Evolutionary conservation across 2,329 filamentous ascomycete genomes (phyloP), one percentile per base, ranked within the genome.

Genomic region (Hypoxylon rubiginosum): DNA sequence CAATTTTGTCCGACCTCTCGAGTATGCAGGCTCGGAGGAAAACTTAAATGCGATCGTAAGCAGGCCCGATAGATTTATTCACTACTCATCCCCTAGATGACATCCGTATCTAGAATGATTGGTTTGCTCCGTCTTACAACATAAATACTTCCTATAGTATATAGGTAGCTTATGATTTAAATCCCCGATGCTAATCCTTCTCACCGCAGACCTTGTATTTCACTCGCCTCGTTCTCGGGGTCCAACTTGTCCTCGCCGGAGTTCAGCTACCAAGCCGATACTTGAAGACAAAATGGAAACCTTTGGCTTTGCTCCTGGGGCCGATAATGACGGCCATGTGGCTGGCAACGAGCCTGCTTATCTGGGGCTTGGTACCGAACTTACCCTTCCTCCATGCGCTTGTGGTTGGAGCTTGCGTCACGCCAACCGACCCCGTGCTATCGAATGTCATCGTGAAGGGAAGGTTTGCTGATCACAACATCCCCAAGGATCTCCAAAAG

Each of bases 381-480:
- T 82, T 95, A 15, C 83, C 83, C 30, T 92, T 96, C 69, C 83
- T 97, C 1, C 91, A 96, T 70, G 92, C 94, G 0, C 83, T 97
- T 10, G 91, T 90, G 15, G 83, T 97, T 10, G 94, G 90, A 0
- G 92, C 94, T 0, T 97, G 94, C 74, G 89, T 97, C n/a, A 96
- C 94, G 2, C 94, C 94, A 0, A 97, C 94, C 0, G 94, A 97
- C 73, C 94, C 94, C 0, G 89, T 97, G 1, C 79, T 97, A 39
- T 95, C 92, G 15, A 95, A 96, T 69, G 92, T 92, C 2, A 97
- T 97, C 62, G 93, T 97, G 49, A 97, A 97, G 81, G 94, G 94
- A 32, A 94, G 92, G 73, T 97, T 97, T 75, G 94, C 94, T 0
- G 94, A 97, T 74, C 91, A 94, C 73, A 96, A 97, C 76, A 90